These are phyloP conservation scores for Cryptococcus floricola DNA, from an alignment of 1,284 basidiomycete species.

Conservation along the genomic window DNA sequence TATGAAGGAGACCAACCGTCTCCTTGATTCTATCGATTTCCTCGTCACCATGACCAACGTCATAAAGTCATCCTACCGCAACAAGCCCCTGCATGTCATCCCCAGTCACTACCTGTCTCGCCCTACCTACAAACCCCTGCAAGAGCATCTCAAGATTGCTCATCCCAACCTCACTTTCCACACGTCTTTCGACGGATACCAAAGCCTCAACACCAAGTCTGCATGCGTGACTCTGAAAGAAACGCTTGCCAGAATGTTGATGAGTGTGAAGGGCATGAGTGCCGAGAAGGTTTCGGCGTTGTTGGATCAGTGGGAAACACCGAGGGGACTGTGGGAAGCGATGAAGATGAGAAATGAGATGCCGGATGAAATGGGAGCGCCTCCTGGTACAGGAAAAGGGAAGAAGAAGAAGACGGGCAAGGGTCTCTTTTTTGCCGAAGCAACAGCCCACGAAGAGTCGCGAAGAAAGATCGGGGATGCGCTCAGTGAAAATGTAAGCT, in stretches of 20 bases:
- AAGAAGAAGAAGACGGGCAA: background rate
- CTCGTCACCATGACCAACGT: slow-evolving; percentile 52
- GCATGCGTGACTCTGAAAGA: slow-evolving; percentile 50
- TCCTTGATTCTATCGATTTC: slow-evolving; percentile 54
- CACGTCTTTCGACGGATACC: slow-evolving; percentile 52
- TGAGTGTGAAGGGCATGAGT: slow-evolving; percentile 54
- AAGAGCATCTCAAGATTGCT: slow-evolving; percentile 41
- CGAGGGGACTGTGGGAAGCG: slow-evolving; percentile 48
- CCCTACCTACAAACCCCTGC: slow-evolving; percentile 33
- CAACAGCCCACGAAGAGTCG: slow-evolving; percentile 41
- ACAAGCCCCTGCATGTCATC: slow-evolving; percentile 49
- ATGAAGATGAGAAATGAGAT: slow-evolving; percentile 30
- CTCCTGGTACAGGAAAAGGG: background rate
- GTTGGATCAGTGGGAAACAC: slow-evolving; percentile 52
- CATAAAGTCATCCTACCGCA: slow-evolving; percentile 46
- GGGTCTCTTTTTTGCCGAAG: slow-evolving; percentile 8
- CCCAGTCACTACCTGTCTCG: slow-evolving; percentile 47
- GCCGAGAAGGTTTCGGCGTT: slow-evolving; percentile 54
- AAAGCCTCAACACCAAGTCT: slow-evolving; percentile 54
- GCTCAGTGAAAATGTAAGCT: slow-evolving; percentile 48
- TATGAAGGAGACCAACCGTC: slow-evolving; percentile 53
- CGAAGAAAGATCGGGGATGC: slow-evolving; percentile 50
- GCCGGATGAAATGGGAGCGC: slow-evolving; percentile 6
- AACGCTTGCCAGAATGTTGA: slow-evolving; percentile 54
- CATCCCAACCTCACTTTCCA: slow-evolving; percentile 43